phyloP scores from a whole-genome alignment of 805 yeast species.

The Wickerhamiella cacticola region DNA sequence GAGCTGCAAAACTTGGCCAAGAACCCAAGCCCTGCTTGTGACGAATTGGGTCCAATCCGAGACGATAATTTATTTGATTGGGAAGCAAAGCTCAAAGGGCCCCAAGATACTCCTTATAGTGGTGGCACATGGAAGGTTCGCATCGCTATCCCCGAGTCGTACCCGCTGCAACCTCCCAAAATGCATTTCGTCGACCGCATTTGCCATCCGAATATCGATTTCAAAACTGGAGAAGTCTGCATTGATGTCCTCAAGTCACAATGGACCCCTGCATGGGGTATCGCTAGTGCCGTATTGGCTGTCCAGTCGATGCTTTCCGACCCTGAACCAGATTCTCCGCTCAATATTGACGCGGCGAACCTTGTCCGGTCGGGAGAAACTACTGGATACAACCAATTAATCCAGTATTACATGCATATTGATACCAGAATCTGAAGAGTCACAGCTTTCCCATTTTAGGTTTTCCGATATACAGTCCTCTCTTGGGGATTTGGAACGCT shows the following conservation, averaged over 20 bases:
- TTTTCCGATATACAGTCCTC: no score
- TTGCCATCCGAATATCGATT: conserved; percentile 31
- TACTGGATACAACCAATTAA: conserved; percentile 24
- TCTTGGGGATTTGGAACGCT: no score
- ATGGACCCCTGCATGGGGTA: conserved; percentile 35
- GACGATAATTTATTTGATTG: conserved; percentile 24
- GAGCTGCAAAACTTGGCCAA: conserved; percentile 23
- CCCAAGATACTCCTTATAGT: conserved; percentile 33
- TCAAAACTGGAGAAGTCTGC: conserved; percentile 32
- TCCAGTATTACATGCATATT: conserved; percentile 24
- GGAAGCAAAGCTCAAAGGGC: conserved; percentile 30
- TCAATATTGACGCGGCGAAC: conserved; percentile 33
- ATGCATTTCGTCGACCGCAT: conserved; percentile 32
- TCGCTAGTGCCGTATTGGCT: conserved; percentile 29
- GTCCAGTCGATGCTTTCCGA: conserved; percentile 29
- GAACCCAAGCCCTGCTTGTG: conserved; percentile 26
- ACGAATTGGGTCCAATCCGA: conserved; percentile 19
- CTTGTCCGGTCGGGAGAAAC: conserved; percentile 26
- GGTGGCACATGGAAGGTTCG: conserved; percentile 39
- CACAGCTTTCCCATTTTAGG: no score
- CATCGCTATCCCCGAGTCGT: conserved; percentile 32
- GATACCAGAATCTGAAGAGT: conserved; percentile 15
- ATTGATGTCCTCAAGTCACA: conserved; percentile 29
- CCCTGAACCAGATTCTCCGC: conserved; percentile 32
- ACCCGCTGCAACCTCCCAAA: conserved; percentile 41